Percentiles rank a stretch among this genome's conserved stretches.
Evolutionary conservation across 2,329 filamentous ascomycete genomes (phyloP).

Genomic region (Chalaropsis ovoidea): DNA sequence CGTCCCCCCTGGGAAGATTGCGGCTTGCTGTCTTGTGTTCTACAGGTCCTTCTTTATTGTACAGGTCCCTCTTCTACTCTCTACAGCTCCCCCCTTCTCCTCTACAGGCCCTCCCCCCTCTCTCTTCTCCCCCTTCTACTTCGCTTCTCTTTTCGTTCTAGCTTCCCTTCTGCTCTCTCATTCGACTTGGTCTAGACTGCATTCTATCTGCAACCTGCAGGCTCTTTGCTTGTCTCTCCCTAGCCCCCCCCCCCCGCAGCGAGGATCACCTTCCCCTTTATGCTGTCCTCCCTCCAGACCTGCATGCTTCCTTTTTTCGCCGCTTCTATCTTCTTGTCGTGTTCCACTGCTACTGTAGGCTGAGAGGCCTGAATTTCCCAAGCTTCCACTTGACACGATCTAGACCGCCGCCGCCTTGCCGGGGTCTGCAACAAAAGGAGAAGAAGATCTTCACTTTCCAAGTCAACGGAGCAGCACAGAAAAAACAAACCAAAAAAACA

Average conservation of each 20-base stretch:
- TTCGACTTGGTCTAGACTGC: constrained; percentile 5
- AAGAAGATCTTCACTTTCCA: neutral
- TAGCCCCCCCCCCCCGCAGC: neutral
- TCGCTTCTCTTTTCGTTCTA: constrained; percentile 5
- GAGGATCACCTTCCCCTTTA: constrained; percentile 11
- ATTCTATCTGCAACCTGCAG: neutral
- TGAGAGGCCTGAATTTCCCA: constrained; percentile 6
- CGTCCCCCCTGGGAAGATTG: neutral
- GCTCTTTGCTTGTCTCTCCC: neutral
- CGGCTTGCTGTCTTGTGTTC: neutral
- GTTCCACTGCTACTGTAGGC: neutral
- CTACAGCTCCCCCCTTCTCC: neutral
- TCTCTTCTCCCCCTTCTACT: neutral
- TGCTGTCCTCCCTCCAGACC: neutral
- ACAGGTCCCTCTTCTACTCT: too few relatives aligned
- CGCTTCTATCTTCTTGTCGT: neutral
- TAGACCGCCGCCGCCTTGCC: neutral
- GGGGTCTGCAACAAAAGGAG: neutral
- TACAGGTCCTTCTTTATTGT: neutral
- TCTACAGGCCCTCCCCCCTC: neutral
- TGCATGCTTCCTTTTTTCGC: neutral
- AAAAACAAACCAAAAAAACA: neutral
- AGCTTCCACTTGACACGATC: constrained; percentile 1
- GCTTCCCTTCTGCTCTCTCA: constrained; percentile 1
- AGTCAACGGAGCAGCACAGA: neutral